phyloP scores from a whole-genome alignment of 768 basidiomycete genomes.

The Macrolepiota albuminosa region DNA sequence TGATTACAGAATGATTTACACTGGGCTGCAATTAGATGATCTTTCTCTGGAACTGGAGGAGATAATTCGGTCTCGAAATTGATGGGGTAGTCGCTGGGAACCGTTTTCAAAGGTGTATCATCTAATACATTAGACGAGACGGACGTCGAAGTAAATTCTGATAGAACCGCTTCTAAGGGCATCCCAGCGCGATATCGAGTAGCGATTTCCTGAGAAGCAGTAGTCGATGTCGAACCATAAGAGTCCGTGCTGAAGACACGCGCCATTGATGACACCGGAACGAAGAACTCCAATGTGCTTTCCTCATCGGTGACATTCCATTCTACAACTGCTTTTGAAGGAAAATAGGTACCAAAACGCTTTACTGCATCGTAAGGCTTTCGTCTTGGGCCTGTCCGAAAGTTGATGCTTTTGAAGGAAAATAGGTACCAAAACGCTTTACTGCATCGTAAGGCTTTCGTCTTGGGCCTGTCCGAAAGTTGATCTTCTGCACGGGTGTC shows the following conservation, averaged over 20 bases:
- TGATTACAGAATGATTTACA: slow-evolving; percentile 30
- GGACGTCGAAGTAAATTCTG: not conserved
- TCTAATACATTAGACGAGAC: not conserved
- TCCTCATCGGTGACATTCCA: slow-evolving; percentile 21
- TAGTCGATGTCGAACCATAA: slow-evolving; percentile 21
- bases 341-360: slow-evolving; percentile 32
- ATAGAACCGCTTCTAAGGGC: slow-evolving; percentile 15
- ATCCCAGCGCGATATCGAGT: slow-evolving; percentile 33
- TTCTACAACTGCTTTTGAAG: slow-evolving; percentile 19
- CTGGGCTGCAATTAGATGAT: slow-evolving; percentile 21
- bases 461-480: slow-evolving; percentile 2
- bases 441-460: slow-evolving; percentile 9
- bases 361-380: slow-evolving; percentile 18
- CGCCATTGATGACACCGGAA: slow-evolving; percentile 21
- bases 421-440: slow-evolving; percentile 33
- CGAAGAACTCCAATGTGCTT: slow-evolving; percentile 34
- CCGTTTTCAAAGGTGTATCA: not conserved
- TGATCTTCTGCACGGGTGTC: not conserved
- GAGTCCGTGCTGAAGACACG: slow-evolving; percentile 21
- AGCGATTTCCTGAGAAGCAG: slow-evolving; percentile 36
- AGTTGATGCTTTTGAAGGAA: slow-evolving; percentile 23
- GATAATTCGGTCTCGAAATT: slow-evolving; percentile 8
- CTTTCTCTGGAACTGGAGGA: slow-evolving; percentile 14
- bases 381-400: too few species aligned
- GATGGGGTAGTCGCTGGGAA: not conserved